A percentile compares a stretch with the other conserved stretches of the same genome.
These are phyloP conservation scores for Fusarium sacchari DNA, from an alignment of 2,329 filamentous ascomycete genomes.

Conservation along the genomic window DNA sequence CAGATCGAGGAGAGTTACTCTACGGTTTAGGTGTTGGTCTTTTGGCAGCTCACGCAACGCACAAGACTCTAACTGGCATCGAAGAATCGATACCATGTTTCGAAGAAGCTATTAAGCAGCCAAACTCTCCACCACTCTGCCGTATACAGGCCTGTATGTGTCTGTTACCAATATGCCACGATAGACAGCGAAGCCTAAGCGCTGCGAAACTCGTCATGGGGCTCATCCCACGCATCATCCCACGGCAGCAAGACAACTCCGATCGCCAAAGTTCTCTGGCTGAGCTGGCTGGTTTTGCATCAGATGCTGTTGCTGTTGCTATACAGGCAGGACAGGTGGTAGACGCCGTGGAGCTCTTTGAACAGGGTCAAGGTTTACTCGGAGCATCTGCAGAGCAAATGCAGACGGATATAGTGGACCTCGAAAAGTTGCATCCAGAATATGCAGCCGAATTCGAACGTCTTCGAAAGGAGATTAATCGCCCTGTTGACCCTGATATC, in stretches of 20 bases:
- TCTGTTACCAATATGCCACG: background rate
- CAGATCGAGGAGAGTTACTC: background rate
- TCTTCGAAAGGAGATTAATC: background rate
- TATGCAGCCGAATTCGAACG: background rate
- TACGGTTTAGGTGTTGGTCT: background rate
- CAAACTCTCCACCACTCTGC: background rate
- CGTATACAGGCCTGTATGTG: background rate
- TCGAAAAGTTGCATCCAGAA: background rate
- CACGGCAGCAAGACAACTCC: background rate
- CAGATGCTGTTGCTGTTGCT: background rate
- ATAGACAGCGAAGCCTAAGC: background rate
- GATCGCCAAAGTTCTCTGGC: background rate
- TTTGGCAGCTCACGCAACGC: background rate
- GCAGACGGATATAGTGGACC: background rate
- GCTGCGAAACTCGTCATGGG: background rate
- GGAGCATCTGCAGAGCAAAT: background rate
- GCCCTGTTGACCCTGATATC: background rate
- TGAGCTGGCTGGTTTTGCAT: background rate
- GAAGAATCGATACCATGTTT: background rate
- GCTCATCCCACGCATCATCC: background rate
- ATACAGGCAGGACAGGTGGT: background rate
- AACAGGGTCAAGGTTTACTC: background rate
- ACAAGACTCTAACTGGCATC: background rate
- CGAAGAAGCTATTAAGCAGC: background rate
- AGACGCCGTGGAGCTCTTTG: background rate